Evolutionary conservation across 257 asterid species (phyloP), one percentile per base, ranked within the genome.

Genomic region (Penstemon barbatus): DNA sequence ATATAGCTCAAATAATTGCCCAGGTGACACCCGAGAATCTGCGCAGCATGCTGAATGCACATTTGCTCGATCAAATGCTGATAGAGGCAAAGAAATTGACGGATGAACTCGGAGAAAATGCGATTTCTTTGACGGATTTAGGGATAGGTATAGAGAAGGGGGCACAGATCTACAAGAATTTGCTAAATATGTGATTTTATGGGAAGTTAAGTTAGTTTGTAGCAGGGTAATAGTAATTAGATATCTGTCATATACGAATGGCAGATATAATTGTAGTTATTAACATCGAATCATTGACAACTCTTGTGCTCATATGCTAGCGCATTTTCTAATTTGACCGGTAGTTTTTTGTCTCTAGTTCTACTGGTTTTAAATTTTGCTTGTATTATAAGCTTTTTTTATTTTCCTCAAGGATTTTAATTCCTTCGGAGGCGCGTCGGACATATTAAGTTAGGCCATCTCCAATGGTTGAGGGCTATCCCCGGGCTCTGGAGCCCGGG

Each of bases 51-150:
- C 13, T 80, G 82, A 82, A 82, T 60, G 83, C 84, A 10, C 81
- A 80, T 80, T 36, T 82, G 69, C 82, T 84, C 13, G 85, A 82
- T 68, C 84, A 78, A 52, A 82, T 85, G 82, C 61, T 85, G 51
- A 77, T 76, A 8, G 84, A 85, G 76, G 82, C 84, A 13, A 80
- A 49, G 63, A 79, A 79, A 68, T 66, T 68, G 53, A 80, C 75
- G 4, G 7, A 36, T 4, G 41, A 13, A 41, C 50, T 63, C 1
- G 73, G 81, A 46, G 83, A 76, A 64, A 73, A 55, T 19, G 68
- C 46, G 41, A 70, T 81, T 33, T 65, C 76, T 40, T 76, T 81
- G 71, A 61, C 58, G 58, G 80, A 78, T 57, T 63, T 84, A 19
- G 74, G 61, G 15, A 13, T 44, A 19, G 89, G 89, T 6, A 66